Percentiles rank a stretch among this genome's conserved stretches.
phyloP scores from a whole-genome alignment of 208 protist species.

The Leishmania aethiopica region DNA sequence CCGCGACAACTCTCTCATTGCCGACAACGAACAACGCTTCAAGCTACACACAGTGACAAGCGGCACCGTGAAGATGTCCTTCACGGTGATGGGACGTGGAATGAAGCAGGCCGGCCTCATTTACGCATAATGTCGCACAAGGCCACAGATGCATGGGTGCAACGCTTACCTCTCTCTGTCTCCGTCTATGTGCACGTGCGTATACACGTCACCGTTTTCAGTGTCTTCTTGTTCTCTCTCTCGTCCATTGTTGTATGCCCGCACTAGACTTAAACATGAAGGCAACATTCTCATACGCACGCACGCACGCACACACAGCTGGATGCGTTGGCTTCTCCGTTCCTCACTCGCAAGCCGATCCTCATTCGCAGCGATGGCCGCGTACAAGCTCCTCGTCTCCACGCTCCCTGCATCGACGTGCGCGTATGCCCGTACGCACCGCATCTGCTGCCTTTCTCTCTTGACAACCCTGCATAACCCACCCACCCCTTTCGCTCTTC shows the following conservation, averaged over 20 bases:
- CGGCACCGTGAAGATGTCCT: conserved; percentile 69
- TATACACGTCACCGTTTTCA: background rate
- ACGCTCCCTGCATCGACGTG: background rate
- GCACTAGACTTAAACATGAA: background rate
- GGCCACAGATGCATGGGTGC: background rate
- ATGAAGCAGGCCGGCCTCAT: conserved; percentile 58
- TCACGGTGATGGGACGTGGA: conserved; percentile 76
- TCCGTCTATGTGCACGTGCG: background rate
- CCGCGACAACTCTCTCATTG: conserved; percentile 83
- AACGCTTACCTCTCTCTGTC: background rate
- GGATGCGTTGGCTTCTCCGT: background rate
- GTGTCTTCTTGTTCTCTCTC: background rate
- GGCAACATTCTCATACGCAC: background rate
- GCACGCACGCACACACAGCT: background rate
- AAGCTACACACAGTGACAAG: conserved; percentile 81
- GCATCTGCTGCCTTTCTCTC: background rate
- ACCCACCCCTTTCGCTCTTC: background rate
- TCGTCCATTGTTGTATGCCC: background rate
- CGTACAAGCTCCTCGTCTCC: background rate
- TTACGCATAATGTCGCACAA: conserved; percentile 14
- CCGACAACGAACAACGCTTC: conserved; percentile 78
- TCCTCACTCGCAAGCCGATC: background rate
- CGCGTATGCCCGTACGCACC: background rate
- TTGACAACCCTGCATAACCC: background rate
- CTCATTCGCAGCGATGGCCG: background rate